Evolutionary conservation across 75 land plant species (phyloP), one percentile per base, ranked within the genome.

Genomic region (Larix kaempferi): DNA sequence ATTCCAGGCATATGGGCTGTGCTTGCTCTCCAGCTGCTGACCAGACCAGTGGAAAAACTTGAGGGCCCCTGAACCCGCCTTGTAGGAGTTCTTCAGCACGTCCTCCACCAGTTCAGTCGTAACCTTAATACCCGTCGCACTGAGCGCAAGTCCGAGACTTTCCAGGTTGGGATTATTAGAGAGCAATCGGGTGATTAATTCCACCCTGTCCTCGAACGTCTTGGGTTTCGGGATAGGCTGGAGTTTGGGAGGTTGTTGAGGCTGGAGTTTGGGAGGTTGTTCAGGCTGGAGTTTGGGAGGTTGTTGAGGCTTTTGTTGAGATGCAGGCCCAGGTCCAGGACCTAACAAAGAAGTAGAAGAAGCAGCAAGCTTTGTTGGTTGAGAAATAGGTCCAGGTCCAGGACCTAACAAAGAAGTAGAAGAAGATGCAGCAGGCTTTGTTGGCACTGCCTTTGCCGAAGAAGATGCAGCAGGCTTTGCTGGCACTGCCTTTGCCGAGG

Each of bases 1-100:
- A 55, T 89, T 86, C 91, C 91, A 89, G 6, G 86, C 74, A 49
- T 77, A 79, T 3, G 89, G 84, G 54, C 49, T 61, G 41, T 59
- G 49, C 39, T 10, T 58, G 16, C 21, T 35, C 72, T 44, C 67
- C 25, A 59, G 39, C 72, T 29, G 72, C 5, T 21, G 1, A 22
- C 26, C 57, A 21, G 75, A 74, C 67, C 77, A 76, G 3, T 61
- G 27, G 69, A 76, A 76, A 63, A 76, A 76, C 39, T 41, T 76
- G 26, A 23, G 21, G 8, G 77, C 77, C 7, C 39, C 77, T 37
- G 23, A 5, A n/a, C 67, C 67, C 1, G 69, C 22, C 16, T 61
- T 39, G 67, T 76, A 76, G 1, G 77, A 76, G 14, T 37, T 58
- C 67, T 60, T 60, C 41, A 76, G 33, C 23, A 76, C 77, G 10